Evolutionary conservation across 768 basidiomycete genomes (phyloP), one percentile per base, ranked within the genome.

Genomic region (Asterophora lycoperdoides): DNA sequence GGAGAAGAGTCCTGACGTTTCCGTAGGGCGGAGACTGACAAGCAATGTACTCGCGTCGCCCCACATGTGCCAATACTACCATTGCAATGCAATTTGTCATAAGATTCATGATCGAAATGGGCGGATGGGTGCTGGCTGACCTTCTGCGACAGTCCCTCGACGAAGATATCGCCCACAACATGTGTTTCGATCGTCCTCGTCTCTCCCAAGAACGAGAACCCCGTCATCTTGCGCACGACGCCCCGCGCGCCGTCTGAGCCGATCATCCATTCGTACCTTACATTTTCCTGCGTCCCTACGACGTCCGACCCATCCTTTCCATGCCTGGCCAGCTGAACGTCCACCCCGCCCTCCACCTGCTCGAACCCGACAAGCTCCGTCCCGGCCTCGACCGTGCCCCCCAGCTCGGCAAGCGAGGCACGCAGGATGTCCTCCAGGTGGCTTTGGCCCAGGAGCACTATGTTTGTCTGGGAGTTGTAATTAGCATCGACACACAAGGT

Each of bases 21-120:
- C 68, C 11, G 67, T 64, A 20, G 68, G 66, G 14, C 71, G 55
- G 23, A 71, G 52, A 28, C 63, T 60, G 30, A 69, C 38, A 73
- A 71, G 49, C 11, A 64, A 55, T 19, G 48, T 61, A 15, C 58
- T 54, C 13, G 67, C 54, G 38, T 73, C 69, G 1, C 76, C 74
- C 74, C 75, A 77, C 60, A 71, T 72, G 53, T 76, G 75, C 74
- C 73, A 76, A 47, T 67, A 58, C 75, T 77, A 46, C 9, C 19
- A 23, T 23, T 23, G 23, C 3, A 23, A 23, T 6, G n/a, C 23
- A 46, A 40, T 13, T 7, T 13, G 28, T 51, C 49, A 53, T 26
- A 20, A 8, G 34, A 37, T 29, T n/a, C n/a, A n/a, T n/a, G n/a
- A n/a, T n/a, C n/a, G 23, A 7, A 36, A 40, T 19, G 14, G 39